These are phyloP conservation scores for Sedum album DNA, from an alignment of 164 flowering plant genomes.

Conservation along the genomic window DNA sequence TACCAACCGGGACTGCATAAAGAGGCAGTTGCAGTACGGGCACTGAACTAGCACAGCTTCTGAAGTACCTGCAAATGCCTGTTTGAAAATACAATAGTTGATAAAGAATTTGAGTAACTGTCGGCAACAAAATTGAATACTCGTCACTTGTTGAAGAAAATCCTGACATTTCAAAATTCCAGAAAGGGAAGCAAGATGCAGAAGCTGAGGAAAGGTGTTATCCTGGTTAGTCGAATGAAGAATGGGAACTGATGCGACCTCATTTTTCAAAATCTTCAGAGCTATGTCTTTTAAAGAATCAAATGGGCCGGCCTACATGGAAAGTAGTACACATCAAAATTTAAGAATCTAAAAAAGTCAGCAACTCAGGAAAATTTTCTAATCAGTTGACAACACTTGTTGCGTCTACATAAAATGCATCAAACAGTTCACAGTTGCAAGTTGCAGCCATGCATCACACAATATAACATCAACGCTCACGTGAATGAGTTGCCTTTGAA, in stretches of 20 bases:
- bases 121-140: slow-evolving; percentile 11
- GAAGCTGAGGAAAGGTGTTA: slow-evolving; percentile 76
- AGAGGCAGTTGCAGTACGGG: slow-evolving; percentile 53
- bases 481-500: slow-evolving; percentile 52
- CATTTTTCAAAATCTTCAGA: slow-evolving; percentile 59
- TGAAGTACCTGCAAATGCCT: slow-evolving; percentile 85
- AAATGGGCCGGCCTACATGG: slow-evolving; percentile 75
- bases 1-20: slow-evolving; percentile 61
- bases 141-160: neutral
- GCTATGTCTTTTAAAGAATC: slow-evolving; percentile 79
- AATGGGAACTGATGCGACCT: slow-evolving; percentile 68
- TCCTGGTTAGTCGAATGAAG: slow-evolving; percentile 60
- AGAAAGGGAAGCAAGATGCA: slow-evolving; percentile 84
- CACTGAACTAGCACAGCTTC: slow-evolving; percentile 38
- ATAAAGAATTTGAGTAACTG: slow-evolving; percentile 14
- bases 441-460: neutral
- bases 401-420: neutral
- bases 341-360: neutral
- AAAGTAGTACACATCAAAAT: neutral
- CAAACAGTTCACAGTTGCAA: neutral
- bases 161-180: slow-evolving; percentile 79
- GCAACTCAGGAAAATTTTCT: neutral
- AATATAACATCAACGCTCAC: slow-evolving; percentile 31
- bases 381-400: neutral
- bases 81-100: slow-evolving; percentile 16